Conservation (phyloP, 129 eudicot species). For the Helichrysum umbraculigerum region DNA sequence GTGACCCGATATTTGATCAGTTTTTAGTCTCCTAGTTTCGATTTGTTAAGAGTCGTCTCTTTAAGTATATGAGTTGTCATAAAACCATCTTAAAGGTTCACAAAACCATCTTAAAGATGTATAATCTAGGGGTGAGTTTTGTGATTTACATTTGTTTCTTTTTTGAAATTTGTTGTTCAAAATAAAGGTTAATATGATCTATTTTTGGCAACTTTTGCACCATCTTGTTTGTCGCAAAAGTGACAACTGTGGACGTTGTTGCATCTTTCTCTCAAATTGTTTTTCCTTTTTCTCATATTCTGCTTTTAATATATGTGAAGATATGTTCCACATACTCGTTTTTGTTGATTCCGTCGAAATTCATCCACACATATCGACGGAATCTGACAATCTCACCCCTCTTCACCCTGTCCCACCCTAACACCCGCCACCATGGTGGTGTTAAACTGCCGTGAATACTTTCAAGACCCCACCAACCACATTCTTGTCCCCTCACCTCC, state of each 20-base stretch:
- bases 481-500: slow-evolving; percentile 11
- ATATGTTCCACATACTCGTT: not conserved
- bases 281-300: not conserved
- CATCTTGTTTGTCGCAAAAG: not conserved
- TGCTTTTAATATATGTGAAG: not conserved
- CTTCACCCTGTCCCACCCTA: slow-evolving; percentile 14
- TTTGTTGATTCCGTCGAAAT: slow-evolving; percentile 34
- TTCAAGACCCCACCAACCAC: slow-evolving; percentile 29
- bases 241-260: slow-evolving; percentile 16
- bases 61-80: not conserved
- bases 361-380: slow-evolving; percentile 14
- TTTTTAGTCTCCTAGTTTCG: not conserved
- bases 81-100: no score
- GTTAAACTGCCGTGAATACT: slow-evolving; percentile 22
- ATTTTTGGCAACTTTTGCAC: slow-evolving; percentile 1
- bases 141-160: not conserved
- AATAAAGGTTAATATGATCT: not conserved
- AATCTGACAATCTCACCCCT: slow-evolving; percentile 22
- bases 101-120: not conserved
- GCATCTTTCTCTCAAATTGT: slow-evolving; percentile 23
- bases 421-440: slow-evolving; percentile 20
- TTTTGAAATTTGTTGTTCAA: not conserved
- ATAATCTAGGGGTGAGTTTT: not conserved
- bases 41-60: not conserved
- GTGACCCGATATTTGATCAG: not conserved